phyloP scores from a whole-genome alignment of 139 green algal genomes.

The Chlorella vulgaris region DNA sequence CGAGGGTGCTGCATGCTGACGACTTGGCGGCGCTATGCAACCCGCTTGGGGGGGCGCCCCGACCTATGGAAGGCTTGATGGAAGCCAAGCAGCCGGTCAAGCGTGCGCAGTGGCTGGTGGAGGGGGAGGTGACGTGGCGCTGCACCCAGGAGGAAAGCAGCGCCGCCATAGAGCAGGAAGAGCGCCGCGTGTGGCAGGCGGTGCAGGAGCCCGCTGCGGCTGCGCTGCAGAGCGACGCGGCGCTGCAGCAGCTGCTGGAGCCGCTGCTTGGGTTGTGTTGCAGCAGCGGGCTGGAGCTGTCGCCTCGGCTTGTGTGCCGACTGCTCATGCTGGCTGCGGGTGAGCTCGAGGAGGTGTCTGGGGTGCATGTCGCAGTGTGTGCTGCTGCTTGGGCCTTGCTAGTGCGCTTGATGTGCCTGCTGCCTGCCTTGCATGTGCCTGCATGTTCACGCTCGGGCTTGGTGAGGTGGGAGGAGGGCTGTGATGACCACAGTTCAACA shows the following conservation, averaged over 20 bases:
- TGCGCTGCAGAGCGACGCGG: not conserved
- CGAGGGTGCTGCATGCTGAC: slow-evolving; percentile 15
- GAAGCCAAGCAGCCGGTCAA: not conserved
- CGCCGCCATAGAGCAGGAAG: not conserved
- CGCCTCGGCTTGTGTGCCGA: slow-evolving; percentile 13
- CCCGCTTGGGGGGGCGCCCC: slow-evolving; percentile 9
- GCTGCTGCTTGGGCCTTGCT: no score
- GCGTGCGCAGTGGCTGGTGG: slow-evolving; percentile 17
- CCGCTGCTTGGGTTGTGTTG: slow-evolving; percentile 5
- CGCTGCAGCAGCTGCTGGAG: slow-evolving; percentile 6
- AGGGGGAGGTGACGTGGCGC: not conserved
- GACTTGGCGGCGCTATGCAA: slow-evolving; percentile 1
- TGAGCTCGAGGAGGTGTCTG: not conserved
- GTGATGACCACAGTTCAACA: slow-evolving; percentile 17
- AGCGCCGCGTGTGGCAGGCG: slow-evolving; percentile 22
- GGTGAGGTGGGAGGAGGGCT: not conserved
- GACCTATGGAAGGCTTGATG: not conserved
- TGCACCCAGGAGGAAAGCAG: not conserved
- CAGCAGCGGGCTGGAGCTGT: not conserved
- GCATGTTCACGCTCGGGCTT: no score
- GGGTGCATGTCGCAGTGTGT: no score
- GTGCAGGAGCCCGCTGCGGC: slow-evolving; percentile 11
- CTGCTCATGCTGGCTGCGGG: slow-evolving; percentile 34
- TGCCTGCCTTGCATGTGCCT: not conserved
- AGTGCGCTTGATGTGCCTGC: no score